phyloP scores from a whole-genome alignment of 75 land plant genomes.

The Sequoia sempervirens region DNA sequence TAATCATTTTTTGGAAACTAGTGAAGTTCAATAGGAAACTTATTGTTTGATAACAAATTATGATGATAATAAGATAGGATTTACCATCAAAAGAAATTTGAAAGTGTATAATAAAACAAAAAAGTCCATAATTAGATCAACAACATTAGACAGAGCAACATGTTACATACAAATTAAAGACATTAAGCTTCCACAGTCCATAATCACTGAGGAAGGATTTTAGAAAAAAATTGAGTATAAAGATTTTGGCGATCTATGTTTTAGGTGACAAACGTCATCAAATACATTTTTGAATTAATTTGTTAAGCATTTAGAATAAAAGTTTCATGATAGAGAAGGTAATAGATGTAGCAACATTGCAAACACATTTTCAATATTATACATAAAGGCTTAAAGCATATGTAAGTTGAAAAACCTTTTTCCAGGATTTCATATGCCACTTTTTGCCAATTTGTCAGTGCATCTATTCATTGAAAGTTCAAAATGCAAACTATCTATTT shows the following conservation, averaged over 20 bases:
- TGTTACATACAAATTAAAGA: too few relatives aligned
- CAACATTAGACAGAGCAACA: not conserved
- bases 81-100: not conserved
- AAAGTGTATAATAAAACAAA: too few relatives aligned
- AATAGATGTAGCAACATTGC: not conserved
- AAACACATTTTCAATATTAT: not conserved
- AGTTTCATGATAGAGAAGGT: not conserved
- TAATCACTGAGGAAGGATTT: too few relatives aligned
- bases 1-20: not conserved
- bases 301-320: not conserved
- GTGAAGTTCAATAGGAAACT: not conserved
- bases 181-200: not conserved
- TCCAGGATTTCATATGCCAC: slow-evolving; percentile 67
- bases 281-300: not conserved
- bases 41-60: not conserved
- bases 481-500: slow-evolving; percentile 83
- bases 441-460: slow-evolving; percentile 52
- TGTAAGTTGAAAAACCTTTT: slow-evolving; percentile 40
- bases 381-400: not conserved
- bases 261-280: not conserved
- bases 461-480: slow-evolving; percentile 90
- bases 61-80: not conserved
- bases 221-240: too few relatives aligned
- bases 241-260: too few relatives aligned
- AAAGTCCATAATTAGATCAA: not conserved